phyloP scores from a whole-genome alignment of 2,329 filamentous ascomycete genomes.

The Berkeleyomyces rouxiae region DNA sequence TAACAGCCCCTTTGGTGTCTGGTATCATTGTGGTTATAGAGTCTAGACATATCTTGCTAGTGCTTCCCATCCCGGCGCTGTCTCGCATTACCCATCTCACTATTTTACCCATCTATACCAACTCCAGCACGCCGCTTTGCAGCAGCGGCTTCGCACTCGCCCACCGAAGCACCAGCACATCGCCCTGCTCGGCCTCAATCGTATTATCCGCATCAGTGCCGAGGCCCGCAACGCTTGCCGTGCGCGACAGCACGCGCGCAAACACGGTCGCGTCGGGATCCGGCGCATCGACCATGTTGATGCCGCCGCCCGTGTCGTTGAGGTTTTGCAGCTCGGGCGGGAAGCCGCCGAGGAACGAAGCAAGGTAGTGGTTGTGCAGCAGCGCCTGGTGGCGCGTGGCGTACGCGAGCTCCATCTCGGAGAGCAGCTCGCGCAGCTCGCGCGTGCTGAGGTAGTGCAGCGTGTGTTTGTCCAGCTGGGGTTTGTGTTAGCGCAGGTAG shows the following conservation, averaged over 20 bases:
- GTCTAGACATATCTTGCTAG: not conserved
- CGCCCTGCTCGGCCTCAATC: constrained; percentile 40
- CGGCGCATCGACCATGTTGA: constrained; percentile 82
- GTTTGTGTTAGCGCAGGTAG: not conserved
- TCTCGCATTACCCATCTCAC: not conserved
- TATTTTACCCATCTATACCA: constrained; percentile 30
- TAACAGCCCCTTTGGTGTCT: not conserved
- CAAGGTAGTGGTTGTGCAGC: constrained; percentile 67
- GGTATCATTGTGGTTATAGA: constrained; percentile 3
- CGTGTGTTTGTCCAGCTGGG: constrained; percentile 58
- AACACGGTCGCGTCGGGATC: constrained; percentile 77
- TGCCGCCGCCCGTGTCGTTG: constrained; percentile 69
- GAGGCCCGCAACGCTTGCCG: constrained; percentile 35
- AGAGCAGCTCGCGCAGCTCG: constrained; percentile 45
- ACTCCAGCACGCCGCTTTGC: constrained; percentile 37
- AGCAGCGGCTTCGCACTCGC: constrained; percentile 53
- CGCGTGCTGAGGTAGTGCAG: constrained; percentile 52
- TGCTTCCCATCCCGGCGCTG: not conserved
- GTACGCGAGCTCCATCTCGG: constrained; percentile 62
- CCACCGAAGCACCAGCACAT: constrained; percentile 55
- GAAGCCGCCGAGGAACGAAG: constrained; percentile 71
- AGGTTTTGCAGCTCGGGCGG: constrained; percentile 64
- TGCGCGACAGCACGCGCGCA: constrained; percentile 50
- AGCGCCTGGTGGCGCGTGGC: constrained; percentile 72
- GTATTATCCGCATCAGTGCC: constrained; percentile 47